These are phyloP conservation scores for Neurospora tetrasperma DNA, from an alignment of 495 filamentous ascomycete genomes.

Conservation along the genomic window DNA sequence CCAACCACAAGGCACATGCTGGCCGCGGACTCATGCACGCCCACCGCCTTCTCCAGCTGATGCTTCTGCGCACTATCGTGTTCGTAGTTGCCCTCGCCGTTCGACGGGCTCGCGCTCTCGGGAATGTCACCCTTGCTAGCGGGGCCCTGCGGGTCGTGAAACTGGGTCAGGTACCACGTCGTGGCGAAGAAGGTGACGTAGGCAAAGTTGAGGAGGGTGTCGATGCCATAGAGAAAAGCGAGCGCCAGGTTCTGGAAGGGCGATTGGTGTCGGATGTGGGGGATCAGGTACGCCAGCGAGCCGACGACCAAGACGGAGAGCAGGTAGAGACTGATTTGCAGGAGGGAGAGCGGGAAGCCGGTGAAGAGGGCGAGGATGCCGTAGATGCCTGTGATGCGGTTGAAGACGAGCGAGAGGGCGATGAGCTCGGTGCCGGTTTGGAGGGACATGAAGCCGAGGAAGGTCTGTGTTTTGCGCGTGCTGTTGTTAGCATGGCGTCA, in stretches of 20 bases:
- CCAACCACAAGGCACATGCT: slow-evolving; percentile 62
- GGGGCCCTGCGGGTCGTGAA: slow-evolving; percentile 20
- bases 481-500: no score
- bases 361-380: slow-evolving; percentile 77
- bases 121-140: slow-evolving; percentile 4
- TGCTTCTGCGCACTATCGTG: background rate
- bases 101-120: slow-evolving; percentile 11
- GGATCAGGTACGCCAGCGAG: slow-evolving; percentile 50
- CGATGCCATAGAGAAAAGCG: slow-evolving; percentile 69
- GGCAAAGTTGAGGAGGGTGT: slow-evolving; percentile 63
- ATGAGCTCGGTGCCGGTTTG: slow-evolving; percentile 77
- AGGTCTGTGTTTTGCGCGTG: slow-evolving; percentile 41
- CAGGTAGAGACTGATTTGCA: slow-evolving; percentile 74
- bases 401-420: slow-evolving; percentile 66
- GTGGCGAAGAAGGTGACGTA: slow-evolving; percentile 73
- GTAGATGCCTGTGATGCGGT: slow-evolving; percentile 81
- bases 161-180: slow-evolving; percentile 69
- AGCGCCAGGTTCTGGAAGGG: slow-evolving; percentile 60
- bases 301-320: slow-evolving; percentile 64
- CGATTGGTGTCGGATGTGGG: slow-evolving; percentile 57
- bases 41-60: slow-evolving; percentile 31
- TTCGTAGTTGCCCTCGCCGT: slow-evolving; percentile 10
- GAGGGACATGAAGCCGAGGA: slow-evolving; percentile 75
- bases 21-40: slow-evolving; percentile 60
- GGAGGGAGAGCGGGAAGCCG: slow-evolving; percentile 48